Conservation (phyloP, 805 yeast genomes). For the Ogataea degrootiae region DNA sequence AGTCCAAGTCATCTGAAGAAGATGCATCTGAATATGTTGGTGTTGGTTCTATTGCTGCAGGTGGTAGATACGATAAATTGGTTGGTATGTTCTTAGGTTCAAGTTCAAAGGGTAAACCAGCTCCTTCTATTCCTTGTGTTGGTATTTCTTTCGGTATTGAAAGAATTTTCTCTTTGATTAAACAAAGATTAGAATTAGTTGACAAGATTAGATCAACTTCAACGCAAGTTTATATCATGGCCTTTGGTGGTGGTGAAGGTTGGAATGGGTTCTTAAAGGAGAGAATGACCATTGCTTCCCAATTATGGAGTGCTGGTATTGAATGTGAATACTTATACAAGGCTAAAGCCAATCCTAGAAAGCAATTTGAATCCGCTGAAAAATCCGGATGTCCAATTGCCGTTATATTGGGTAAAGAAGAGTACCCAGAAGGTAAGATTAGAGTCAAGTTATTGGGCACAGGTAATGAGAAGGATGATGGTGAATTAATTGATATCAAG, state of each 20-base stretch:
- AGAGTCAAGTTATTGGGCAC: conserved; percentile 87
- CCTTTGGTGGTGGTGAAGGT: conserved; percentile 96
- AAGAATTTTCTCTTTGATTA: conserved; percentile 84
- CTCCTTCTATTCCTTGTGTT: conserved; percentile 85
- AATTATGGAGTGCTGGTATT: conserved; percentile 83
- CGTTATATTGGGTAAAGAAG: conserved; percentile 94
- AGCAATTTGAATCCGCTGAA: conserved; percentile 97
- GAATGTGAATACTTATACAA: conserved; percentile 91
- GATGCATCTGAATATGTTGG: conserved; percentile 97
- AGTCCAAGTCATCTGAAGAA: conserved; percentile 52
- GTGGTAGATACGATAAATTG: conserved; percentile 95
- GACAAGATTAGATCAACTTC: conserved; percentile 73
- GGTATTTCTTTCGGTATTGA: conserved; percentile 98
- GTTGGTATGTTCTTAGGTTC: conserved; percentile 94
- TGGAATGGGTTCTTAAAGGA: conserved; percentile 92
- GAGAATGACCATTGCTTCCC: conserved; percentile 81
- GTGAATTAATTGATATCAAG: conserved; percentile 64
- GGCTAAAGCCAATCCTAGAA: conserved; percentile 88
- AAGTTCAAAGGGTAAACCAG: conserved; percentile 65
- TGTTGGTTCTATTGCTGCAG: conserved; percentile 97
- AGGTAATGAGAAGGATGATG: conserved; percentile 76
- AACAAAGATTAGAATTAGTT: conserved; percentile 62
- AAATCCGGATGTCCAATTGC: conserved; percentile 87
- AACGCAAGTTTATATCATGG: conserved; percentile 94
- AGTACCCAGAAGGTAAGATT: conserved; percentile 71